A percentile compares a stretch with the other conserved stretches of the same genome.
Conservation (phyloP, 140 eudicot genomes). For the Ambrosia hybrid region DNA sequence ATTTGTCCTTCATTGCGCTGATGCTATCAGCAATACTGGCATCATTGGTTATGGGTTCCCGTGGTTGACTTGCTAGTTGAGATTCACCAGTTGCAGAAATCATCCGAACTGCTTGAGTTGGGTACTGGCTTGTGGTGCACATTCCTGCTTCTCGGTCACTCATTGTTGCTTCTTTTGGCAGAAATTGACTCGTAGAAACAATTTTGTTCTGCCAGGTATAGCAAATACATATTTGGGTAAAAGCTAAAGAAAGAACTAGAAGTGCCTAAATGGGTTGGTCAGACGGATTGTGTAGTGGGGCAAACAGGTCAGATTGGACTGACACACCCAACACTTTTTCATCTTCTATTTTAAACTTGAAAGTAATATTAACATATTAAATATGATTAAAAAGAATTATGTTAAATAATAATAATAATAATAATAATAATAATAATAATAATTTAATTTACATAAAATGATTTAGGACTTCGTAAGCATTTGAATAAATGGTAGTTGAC, state of each 20-base stretch:
- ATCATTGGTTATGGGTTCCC: slow-evolving; percentile 29
- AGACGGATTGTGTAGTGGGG: background rate
- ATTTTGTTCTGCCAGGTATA: slow-evolving; percentile 54
- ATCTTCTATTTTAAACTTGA: background rate
- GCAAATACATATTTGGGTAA: background rate
- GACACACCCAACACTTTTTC: background rate
- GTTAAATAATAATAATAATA: background rate
- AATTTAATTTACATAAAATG: background rate
- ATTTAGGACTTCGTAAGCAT: background rate
- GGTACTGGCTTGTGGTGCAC: slow-evolving; percentile 73
- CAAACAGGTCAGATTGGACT: background rate
- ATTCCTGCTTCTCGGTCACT: slow-evolving; percentile 73
- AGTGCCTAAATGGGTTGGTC: background rate
- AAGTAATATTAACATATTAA: background rate
- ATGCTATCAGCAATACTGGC: slow-evolving; percentile 24
- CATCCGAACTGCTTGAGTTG: slow-evolving; percentile 68
- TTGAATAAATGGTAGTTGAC: background rate
- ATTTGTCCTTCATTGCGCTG: slow-evolving; percentile 28
- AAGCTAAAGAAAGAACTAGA: background rate
- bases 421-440: background rate
- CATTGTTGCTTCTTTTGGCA: slow-evolving; percentile 70
- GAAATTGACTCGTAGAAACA: slow-evolving; percentile 44
- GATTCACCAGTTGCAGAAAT: slow-evolving; percentile 45
- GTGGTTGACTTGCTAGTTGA: slow-evolving; percentile 49
- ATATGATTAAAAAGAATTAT: background rate